Base-by-base conservation (phyloP, 768 basidiomycete species). In the Kwoniella botswanensis region DNA sequence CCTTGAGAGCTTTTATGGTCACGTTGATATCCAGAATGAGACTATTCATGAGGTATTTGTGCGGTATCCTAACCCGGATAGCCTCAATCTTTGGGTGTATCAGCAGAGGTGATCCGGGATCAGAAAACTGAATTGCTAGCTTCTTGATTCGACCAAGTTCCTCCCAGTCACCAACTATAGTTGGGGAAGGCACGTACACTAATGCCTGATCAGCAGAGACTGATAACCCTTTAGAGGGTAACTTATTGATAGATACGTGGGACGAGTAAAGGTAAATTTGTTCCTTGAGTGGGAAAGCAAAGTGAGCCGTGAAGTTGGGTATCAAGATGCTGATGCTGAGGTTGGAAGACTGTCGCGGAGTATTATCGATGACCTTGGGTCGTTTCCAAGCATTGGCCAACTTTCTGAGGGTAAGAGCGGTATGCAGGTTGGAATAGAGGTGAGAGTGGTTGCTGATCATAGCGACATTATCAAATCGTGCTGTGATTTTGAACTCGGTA, bases 41-140 rank as follows among this genome's bases (percentile, higher is more conserved):
- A 41, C 93, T 89, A 3, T 91, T 88, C 53, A 94, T 83, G 53
- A 91, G 83, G 80, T 91, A 96, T 13, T 89, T 88, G 79, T 88
- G 88, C 1, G 95, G 94, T 44, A 98, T 90, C 21, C 89, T 89
- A n/a, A 97, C 77, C 24, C 89, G 89, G 1, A 88, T 87, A 62
- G 89, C 90, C 44, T 92, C 89, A 21, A 88, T 89, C 26, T 87
- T 84, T 62, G 92, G 80, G 5, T 84, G 77, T 64, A 94, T 83
- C 53, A 60, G 63, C 15, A 73, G 70, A 2, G 70, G 68, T 35
- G 76, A 65, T 9, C 71, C 63, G 72, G 82, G 59, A 81, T 79
- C 71, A 84, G 83, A 26, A 81, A 86, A 13, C 85, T 74, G 67
- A n/a, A 86, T 66, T 0, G 85, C 84, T 86, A 90, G 88, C 56